Evolutionary conservation across 163 green algal genomes (phyloP), one percentile per base, ranked within the genome.

Genomic region (Chlorella variabilis): DNA sequence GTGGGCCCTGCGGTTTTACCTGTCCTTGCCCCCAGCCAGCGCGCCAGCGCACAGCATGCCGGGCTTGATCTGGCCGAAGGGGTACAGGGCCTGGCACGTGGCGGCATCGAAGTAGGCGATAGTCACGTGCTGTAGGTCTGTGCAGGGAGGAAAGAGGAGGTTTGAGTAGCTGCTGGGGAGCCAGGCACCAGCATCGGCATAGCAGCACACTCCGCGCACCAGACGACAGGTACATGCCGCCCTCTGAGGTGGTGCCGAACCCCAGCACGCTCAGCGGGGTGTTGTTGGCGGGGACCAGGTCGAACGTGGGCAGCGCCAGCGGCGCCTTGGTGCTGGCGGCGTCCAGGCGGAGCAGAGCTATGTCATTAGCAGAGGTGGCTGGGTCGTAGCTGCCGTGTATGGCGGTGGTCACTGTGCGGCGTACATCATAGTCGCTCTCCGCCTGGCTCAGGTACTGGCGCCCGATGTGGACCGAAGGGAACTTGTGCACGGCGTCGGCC

Each of bases 21-120:
- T 58, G 61, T 81, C 62, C 45, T 74, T 74, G 11, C 75, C 61
- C 3, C 61, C 75, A 13, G 3, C 45, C 63, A 67, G 66, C 13
- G 23, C 48, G 17, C 76, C 76, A 7, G 76, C 76, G 63, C 76
- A 82, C 34, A 82, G 4, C 76, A 82, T 82, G 63, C 61, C 65
- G 15, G 15, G 3, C 63, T 36, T 42, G 25, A 82, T 56, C 18
- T 68, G 63, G 31, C 31, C 45, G 21, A 23, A 25, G 36, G 34
- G 9, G 38, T 77, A 82, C 25, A 76, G 15, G 34, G 33, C 0
- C 1, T 36, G 7, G 48, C 76, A 82, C 11, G 33, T 29, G 13
- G 33, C 0, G 15, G 5, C 11, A 6, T 41, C 49, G 34, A 82
- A 29, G 23, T 68, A 58, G 7, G 62, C 33, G 6, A 82, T 29